Conservation (phyloP, 225 moss, liverwort and hornwort species). For the Pleurozium schreberi region DNA sequence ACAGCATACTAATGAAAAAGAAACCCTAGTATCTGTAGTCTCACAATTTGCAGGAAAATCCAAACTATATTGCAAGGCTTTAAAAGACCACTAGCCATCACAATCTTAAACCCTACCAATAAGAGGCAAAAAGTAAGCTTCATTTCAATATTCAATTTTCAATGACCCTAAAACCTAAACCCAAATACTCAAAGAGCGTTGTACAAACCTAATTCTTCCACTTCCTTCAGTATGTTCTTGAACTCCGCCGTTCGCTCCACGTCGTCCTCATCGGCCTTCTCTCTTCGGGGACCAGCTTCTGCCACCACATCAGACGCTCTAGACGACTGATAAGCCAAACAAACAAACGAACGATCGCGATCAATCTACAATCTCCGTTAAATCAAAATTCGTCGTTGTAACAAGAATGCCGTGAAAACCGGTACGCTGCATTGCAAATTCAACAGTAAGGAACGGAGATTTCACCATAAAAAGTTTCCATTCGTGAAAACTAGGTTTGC, state of each 20-base stretch:
- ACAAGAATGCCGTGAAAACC: background rate
- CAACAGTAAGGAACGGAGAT: background rate
- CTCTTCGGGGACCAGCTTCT: slow-evolving; percentile 25
- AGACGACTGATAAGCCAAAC: slow-evolving; percentile 22
- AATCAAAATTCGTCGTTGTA: background rate
- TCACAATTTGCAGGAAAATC: background rate
- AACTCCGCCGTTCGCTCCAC: slow-evolving; percentile 47
- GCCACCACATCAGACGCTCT: slow-evolving; percentile 51
- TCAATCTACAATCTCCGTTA: background rate
- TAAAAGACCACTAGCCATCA: background rate
- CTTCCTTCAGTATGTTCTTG: slow-evolving; percentile 70
- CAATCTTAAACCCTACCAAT: background rate
- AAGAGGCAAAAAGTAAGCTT: background rate
- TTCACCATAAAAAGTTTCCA: slow-evolving; percentile 57
- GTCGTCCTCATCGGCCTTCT: slow-evolving; percentile 21
- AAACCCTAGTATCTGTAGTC: background rate
- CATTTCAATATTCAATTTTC: background rate
- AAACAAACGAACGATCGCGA: background rate
- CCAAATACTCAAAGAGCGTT: background rate
- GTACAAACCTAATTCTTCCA: slow-evolving; percentile 66
- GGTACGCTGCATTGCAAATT: background rate
- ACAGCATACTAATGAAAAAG: background rate
- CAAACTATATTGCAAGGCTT: background rate
- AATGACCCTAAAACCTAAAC: background rate
- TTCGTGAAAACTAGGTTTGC: slow-evolving; percentile 42